phyloP scores from a whole-genome alignment of 139 green algal species.

The Dunaliella primolecta region DNA sequence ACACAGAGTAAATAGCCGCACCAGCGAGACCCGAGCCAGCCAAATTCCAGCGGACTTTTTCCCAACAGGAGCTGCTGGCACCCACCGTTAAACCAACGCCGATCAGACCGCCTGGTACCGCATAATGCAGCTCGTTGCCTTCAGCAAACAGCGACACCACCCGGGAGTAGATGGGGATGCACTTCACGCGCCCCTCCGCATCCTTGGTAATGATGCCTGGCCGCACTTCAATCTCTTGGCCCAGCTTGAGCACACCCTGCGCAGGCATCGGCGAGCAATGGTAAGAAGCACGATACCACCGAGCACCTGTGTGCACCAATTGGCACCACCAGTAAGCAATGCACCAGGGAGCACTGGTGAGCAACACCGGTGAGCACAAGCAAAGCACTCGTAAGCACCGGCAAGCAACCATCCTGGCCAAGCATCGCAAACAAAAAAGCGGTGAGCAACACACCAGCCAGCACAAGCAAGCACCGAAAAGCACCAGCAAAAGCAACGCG shows the following conservation, averaged over 20 bases:
- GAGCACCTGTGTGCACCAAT: background rate
- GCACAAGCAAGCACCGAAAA: too few relatives aligned
- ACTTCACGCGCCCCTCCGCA: conserved; percentile 80
- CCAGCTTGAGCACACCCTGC: conserved; percentile 87
- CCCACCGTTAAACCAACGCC: conserved; percentile 93
- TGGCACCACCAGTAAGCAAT: too few relatives aligned
- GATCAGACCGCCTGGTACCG: conserved; percentile 97
- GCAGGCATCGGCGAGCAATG: conserved; percentile 21
- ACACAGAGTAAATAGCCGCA: background rate
- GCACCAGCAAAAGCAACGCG: too few relatives aligned
- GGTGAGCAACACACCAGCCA: too few relatives aligned
- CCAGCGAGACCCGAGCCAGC: background rate
- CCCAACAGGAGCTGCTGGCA: background rate
- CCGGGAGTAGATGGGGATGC: conserved; percentile 92
- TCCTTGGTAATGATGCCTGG: conserved; percentile 98
- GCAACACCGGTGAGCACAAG: too few relatives aligned
- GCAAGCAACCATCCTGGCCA: too few relatives aligned
- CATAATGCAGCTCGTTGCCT: conserved; percentile 95
- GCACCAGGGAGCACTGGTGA: too few relatives aligned
- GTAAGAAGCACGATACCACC: background rate
- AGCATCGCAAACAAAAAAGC: too few relatives aligned
- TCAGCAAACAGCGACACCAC: conserved; percentile 97
- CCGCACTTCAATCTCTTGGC: conserved; percentile 92
- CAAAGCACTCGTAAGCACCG: too few relatives aligned
- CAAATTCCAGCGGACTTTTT: background rate